phyloP scores from a whole-genome alignment of 768 basidiomycete genomes.

The Calocybe cyanea region DNA sequence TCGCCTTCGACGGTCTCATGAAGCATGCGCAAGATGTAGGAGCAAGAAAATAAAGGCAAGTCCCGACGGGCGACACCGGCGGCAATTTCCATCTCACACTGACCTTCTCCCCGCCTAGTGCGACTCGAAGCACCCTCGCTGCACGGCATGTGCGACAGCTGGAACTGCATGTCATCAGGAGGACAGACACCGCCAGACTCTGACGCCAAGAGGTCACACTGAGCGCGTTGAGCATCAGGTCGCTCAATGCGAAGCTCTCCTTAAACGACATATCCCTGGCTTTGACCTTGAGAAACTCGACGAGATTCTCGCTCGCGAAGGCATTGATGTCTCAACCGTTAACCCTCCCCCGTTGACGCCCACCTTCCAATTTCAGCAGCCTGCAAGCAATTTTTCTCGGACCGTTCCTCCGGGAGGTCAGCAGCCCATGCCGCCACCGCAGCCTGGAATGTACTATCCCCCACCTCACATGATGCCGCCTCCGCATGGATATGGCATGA shows the following conservation, averaged over 20 bases:
- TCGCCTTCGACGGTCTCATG: slow-evolving; percentile 82
- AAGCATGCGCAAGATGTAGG: slow-evolving; percentile 90
- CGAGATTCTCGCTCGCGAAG: slow-evolving; percentile 59
- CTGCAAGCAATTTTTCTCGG: slow-evolving; percentile 23
- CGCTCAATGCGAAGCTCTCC: slow-evolving; percentile 71
- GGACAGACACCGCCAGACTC: slow-evolving; percentile 82
- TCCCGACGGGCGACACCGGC: slow-evolving; percentile 69
- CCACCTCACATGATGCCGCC: slow-evolving; percentile 39
- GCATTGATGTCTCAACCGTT: slow-evolving; percentile 46
- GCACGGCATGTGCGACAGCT: slow-evolving; percentile 80
- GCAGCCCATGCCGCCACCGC: slow-evolving; percentile 33
- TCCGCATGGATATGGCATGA: slow-evolving; percentile 31
- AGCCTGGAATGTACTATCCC: slow-evolving; percentile 35
- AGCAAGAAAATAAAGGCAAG: slow-evolving; percentile 95
- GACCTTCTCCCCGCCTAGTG: slow-evolving; percentile 49
- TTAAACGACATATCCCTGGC: slow-evolving; percentile 67
- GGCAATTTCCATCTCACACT: slow-evolving; percentile 69
- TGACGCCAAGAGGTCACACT: slow-evolving; percentile 80
- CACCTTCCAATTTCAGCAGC: slow-evolving; percentile 30
- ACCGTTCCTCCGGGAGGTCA: slow-evolving; percentile 29
- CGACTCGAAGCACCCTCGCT: slow-evolving; percentile 87
- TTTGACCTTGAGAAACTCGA: slow-evolving; percentile 69
- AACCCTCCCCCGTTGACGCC: slow-evolving; percentile 22
- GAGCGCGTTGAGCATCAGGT: slow-evolving; percentile 81
- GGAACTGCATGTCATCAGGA: slow-evolving; percentile 82